Evolutionary conservation across 2,329 filamentous ascomycete genomes (phyloP), one percentile per base, ranked within the genome.

Genomic region (Tympanopsis confertula): DNA sequence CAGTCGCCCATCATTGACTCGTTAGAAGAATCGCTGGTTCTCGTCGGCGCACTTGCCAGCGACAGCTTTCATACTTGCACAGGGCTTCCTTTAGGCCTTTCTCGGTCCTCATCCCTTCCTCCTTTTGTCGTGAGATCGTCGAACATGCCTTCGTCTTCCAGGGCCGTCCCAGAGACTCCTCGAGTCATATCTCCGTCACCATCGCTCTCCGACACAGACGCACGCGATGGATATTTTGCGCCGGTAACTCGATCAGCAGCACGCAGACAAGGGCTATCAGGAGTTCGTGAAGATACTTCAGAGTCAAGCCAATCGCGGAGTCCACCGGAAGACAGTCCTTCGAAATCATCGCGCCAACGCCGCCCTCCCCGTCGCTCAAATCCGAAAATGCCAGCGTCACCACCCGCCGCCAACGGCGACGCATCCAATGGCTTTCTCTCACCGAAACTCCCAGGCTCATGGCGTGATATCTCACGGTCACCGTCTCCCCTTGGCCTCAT

Each of bases 1-100:
- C n/a, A 33, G 30, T 33, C 15, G 30, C 30, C 30, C 30, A 33
- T 33, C 30, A 33, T 33, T 33, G 30, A 10, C 7, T 33, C 30
- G 15, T 33, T 15, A 7, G 30, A 33, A 7, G 15, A 15, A 10
- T 33, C 17, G 10, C 15, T 17, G 7, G 17, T 10, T 17, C 30
- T 17, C 15, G 30, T 17, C 15, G 30, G 15, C 30, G 15, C 15
- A 7, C 15, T 33, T 33, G 30, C 15, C 30, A 12, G 30, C 30
- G 30, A 33, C 15, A 12, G 17, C 17, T 7, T 13, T 7, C 17
- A 10, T 10, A 10, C 15, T 10, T 18, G 7, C 15, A 10, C 7
- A 7, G 10, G 30, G 17, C 30, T 15, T 33, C 15, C 17, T 10
- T 33, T 15, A 10, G 30, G 30, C 7, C 15, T 33, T 10, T 12